Percentiles rank a stretch among this genome's conserved stretches.
Conservation (phyloP, 345 rosid species). For the Camelina hispida region DNA sequence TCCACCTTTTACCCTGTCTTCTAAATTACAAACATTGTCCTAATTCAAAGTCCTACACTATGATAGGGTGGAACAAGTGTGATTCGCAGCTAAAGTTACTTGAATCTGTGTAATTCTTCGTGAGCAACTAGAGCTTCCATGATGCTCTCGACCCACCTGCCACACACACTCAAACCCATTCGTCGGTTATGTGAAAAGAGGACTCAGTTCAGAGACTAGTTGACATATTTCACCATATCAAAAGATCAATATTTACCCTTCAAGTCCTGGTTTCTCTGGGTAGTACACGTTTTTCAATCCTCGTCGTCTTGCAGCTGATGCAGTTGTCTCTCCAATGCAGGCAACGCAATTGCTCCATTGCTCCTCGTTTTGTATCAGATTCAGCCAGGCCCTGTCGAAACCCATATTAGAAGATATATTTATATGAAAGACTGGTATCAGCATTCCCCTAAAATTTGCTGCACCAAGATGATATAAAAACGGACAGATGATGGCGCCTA, state of each 20-base stretch:
- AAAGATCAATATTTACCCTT: conserved; percentile 66
- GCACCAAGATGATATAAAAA: neutral
- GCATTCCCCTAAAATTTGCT: neutral
- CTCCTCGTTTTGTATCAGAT: conserved; percentile 60
- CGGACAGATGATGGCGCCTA: conserved; percentile 28
- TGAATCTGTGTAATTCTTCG: conserved; percentile 26
- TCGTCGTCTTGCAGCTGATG: conserved; percentile 72
- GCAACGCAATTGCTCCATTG: conserved; percentile 71
- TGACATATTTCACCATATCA: conserved; percentile 1
- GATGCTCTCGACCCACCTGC: conserved; percentile 89
- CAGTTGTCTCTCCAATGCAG: conserved; percentile 98
- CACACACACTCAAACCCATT: conserved; percentile 4
- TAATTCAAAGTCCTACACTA: neutral
- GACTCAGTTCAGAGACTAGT: neutral
- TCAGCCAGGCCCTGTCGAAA: conserved; percentile 75
- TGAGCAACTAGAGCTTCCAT: conserved; percentile 68
- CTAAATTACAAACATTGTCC: conserved; percentile 2
- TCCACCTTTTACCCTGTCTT: neutral
- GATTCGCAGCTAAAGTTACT: neutral
- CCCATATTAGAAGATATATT: neutral
- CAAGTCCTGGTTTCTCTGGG: conserved; percentile 82
- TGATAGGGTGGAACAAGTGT: neutral
- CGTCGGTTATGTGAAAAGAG: neutral
- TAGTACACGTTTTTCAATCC: conserved; percentile 76
- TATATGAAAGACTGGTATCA: neutral